phyloP scores from a whole-genome alignment of 805 yeast genomes.

The Starmerella cellae region DNA sequence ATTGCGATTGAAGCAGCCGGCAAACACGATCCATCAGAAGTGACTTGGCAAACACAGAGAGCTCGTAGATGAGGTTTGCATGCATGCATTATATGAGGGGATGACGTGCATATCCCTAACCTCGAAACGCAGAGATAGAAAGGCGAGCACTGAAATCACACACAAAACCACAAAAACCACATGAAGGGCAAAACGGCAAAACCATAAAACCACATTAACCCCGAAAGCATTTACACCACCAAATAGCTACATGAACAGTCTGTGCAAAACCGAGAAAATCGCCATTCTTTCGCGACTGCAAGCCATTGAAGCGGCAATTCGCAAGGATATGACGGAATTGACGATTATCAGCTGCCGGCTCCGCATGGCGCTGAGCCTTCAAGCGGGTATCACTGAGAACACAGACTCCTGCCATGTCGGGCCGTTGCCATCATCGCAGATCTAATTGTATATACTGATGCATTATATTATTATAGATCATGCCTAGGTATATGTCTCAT shows the following conservation, averaged over 20 bases:
- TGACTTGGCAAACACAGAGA: too few relatives aligned
- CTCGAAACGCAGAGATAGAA: too few relatives aligned
- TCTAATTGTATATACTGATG: too few relatives aligned
- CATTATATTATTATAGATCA: too few relatives aligned
- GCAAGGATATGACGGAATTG: neutral
- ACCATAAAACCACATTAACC: too few relatives aligned
- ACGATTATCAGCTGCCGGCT: neutral
- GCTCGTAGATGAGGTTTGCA: neutral
- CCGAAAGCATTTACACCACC: too few relatives aligned
- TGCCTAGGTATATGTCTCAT: too few relatives aligned
- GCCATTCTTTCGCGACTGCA: neutral
- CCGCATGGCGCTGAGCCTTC: neutral
- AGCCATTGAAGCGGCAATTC: neutral
- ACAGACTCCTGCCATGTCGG: neutral
- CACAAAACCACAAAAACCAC: too few relatives aligned
- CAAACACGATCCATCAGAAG: neutral
- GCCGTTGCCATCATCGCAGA: neutral
- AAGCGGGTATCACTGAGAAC: neutral
- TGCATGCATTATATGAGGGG: neutral
- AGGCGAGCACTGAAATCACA: too few relatives aligned
- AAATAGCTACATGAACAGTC: too few relatives aligned
- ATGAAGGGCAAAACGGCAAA: too few relatives aligned
- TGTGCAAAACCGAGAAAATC: too few relatives aligned
- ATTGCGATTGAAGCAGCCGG: conserved; percentile 6
- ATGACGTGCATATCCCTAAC: neutral